phyloP scores from a whole-genome alignment of 352 stramenopile species.

The Pythium coloratum region DNA sequence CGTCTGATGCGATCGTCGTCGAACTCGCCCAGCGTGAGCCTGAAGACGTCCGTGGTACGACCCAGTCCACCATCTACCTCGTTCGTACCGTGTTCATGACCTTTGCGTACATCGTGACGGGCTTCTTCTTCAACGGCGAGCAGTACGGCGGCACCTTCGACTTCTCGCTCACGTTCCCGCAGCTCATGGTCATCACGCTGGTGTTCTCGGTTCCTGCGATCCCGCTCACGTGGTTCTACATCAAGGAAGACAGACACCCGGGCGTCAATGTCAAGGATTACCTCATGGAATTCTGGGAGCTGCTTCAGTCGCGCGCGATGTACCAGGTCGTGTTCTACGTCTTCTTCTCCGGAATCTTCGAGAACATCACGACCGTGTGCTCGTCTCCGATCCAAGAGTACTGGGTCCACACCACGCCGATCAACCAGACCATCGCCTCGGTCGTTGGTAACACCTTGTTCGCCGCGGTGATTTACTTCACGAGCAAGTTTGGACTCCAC shows the following conservation, averaged over 20 bases:
- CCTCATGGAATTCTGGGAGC: not conserved
- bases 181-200: not conserved
- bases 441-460: not conserved
- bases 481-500: not conserved
- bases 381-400: not conserved
- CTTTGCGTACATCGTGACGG: not conserved
- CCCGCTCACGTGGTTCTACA: not conserved
- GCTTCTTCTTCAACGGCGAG: conserved; percentile 1
- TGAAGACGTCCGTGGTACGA: not conserved
- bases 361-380: not conserved
- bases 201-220: not conserved
- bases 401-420: not conserved
- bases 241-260: not conserved
- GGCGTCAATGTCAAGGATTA: not conserved
- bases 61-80: not conserved
- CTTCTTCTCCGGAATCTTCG: conserved; percentile 5
- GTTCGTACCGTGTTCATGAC: not conserved
- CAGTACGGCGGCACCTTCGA: not conserved
- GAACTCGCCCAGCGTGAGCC: not conserved
- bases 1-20: not conserved
- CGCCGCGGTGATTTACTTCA: not conserved
- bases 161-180: not conserved
- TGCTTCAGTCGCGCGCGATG: not conserved
- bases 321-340: conserved; percentile 1
- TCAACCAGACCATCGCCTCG: not conserved